Percentiles rank a stretch among this genome's conserved stretches.
phyloP scores from a whole-genome alignment of 306 rosid genomes.

The Vigna radiata region DNA sequence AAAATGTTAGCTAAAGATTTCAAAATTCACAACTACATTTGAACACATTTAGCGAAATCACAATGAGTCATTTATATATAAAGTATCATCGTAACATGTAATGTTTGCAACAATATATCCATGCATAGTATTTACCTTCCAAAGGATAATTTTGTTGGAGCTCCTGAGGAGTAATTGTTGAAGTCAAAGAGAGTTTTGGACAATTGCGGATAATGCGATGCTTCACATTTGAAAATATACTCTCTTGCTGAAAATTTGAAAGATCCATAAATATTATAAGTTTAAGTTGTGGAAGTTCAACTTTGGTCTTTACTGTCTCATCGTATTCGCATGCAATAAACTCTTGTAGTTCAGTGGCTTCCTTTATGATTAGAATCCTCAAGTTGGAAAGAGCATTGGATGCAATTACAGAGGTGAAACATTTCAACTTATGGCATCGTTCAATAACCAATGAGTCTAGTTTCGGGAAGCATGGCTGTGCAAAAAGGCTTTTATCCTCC shows the following conservation, averaged over 20 bases:
- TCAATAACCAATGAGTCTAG: neutral
- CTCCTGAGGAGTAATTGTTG: neutral
- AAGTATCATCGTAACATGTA: too few relatives aligned
- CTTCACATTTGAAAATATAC: neutral
- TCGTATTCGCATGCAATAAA: neutral
- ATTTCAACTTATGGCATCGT: conserved; percentile 8
- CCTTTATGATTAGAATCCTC: neutral
- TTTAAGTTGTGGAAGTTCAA: conserved; percentile 32
- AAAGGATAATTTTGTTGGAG: neutral
- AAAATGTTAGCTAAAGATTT: too few relatives aligned
- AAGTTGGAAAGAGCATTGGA: neutral
- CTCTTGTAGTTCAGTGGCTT: neutral
- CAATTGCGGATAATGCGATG: conserved; percentile 23
- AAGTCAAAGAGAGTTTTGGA: conserved; percentile 32
- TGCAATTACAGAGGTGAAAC: neutral
- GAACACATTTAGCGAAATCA: too few relatives aligned
- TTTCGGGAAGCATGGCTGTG: neutral
- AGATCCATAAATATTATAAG: conserved; percentile 5
- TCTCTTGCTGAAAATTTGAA: conserved; percentile 16
- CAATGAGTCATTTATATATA: too few relatives aligned
- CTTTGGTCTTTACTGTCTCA: neutral
- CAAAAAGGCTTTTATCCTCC: neutral
- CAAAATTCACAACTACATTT: too few relatives aligned
- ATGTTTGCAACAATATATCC: too few relatives aligned
- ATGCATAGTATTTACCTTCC: neutral